phyloP scores from a whole-genome alignment of 1,139 yeast species.

The Arxiozyma slooffiae region DNA sequence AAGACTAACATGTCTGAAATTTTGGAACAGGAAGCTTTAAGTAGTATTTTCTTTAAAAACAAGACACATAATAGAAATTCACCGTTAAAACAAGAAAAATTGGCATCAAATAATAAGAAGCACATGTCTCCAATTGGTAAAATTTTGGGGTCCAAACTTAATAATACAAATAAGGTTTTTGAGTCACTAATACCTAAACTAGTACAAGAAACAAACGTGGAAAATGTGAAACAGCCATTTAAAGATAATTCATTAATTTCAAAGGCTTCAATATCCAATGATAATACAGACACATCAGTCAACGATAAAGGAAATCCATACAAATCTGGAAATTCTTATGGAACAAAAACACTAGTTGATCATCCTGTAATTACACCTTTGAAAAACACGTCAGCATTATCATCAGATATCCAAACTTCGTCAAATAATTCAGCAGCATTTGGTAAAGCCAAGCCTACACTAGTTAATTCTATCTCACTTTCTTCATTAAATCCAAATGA shows the following conservation, averaged over 20 bases:
- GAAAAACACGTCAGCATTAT: not conserved
- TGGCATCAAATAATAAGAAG: conserved; percentile 5
- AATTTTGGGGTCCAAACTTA: not conserved
- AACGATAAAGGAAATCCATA: not conserved
- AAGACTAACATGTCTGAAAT: conserved; percentile 11
- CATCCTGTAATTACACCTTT: not conserved
- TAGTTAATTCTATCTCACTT: not conserved
- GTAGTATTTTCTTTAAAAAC: conserved; percentile 22
- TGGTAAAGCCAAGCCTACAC: not conserved
- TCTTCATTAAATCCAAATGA: conserved; percentile 1
- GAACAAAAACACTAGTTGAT: not conserved
- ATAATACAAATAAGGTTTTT: not conserved
- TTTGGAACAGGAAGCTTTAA: conserved; percentile 25
- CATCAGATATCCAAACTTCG: not conserved
- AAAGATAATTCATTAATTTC: not conserved
- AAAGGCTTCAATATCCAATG: not conserved
- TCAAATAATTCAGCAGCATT: not conserved
- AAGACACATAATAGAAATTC: not conserved
- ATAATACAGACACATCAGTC: not conserved
- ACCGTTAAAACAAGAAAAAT: not conserved
- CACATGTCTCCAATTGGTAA: not conserved
- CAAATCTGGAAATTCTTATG: not conserved
- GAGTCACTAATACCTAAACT: not conserved
- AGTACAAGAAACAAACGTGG: not conserved
- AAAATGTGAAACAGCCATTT: not conserved